Evolutionary conservation across 1,284 basidiomycete genomes (phyloP), one percentile per base, ranked within the genome.

Genomic region (Coniophora puteana): DNA sequence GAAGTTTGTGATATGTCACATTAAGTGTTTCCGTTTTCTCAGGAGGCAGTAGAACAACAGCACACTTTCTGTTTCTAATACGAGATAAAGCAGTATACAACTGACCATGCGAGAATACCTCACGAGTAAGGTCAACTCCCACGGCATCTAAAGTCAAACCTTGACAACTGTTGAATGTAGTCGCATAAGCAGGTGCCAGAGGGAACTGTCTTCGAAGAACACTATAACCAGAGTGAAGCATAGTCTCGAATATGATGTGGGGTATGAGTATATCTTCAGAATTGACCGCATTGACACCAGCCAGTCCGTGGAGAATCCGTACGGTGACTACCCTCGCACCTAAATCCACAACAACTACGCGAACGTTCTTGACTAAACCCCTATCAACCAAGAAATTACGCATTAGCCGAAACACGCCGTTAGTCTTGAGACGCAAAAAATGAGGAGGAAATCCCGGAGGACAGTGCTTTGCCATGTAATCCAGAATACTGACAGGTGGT

Each of bases 161-260:
- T 49, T 69, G 68, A 48, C 67, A 70, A 45, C 66, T 66, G 44
- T 69, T 67, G 51, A 71, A 69, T 16, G 67, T 70, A 3, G 65
- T 67, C 13, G 65, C 61, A 50, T 70, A 71, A 12, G 67, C 69
- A 1, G 59, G 60, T 8, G 59, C 57, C 8, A 71, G 52, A 4
- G 69, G 69, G 42, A 70, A 69, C 48, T 71, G 68, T 13, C 54
- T 44, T 1, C 65, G 51, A 4, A 59, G 39, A 3, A 69, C 47
- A 1, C 61, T 68, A 43, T 67, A 58, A 1, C 54, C 52, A 1
- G 57, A 62, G 8, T 47, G 52, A 18, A 67, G 52, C 7, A n/a
- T 30, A 11, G 51, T 23, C 1, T 47, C 53, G 53, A 68, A 68
- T 1, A 51, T 46, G 14, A 69, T 69, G 12, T 64, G 53, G 4